phyloP scores from a whole-genome alignment of 306 rosid species.

The Carpinus viminea region DNA sequence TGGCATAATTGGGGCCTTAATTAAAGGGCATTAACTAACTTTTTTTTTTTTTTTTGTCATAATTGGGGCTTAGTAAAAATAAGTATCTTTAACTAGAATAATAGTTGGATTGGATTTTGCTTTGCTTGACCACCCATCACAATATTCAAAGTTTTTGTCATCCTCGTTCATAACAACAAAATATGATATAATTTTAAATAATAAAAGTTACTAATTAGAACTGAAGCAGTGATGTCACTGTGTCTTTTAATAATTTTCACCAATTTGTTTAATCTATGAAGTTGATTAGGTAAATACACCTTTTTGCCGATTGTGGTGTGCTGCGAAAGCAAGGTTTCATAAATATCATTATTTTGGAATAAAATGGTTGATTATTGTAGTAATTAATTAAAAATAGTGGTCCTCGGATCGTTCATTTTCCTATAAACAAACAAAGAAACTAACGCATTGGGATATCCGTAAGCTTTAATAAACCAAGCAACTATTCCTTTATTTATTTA shows the following conservation, averaged over 20 bases:
- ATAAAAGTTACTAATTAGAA: constrained; percentile 25
- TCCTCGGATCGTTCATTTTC: constrained; percentile 30
- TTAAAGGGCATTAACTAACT: too few species aligned
- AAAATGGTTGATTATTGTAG: not conserved
- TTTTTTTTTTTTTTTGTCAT: too few species aligned
- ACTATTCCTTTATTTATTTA: too few species aligned
- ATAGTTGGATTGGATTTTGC: not conserved
- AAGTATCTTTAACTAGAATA: too few species aligned
- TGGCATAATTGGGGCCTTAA: too few species aligned
- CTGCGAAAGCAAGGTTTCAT: constrained; percentile 19
- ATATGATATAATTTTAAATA: constrained; percentile 13
- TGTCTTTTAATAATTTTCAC: not conserved
- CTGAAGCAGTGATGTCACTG: constrained; percentile 27
- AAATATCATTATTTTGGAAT: not conserved
- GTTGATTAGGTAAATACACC: not conserved
- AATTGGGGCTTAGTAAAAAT: too few species aligned
- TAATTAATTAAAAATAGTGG: too few species aligned
- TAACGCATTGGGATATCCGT: constrained; percentile 5
- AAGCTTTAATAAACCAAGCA: not conserved
- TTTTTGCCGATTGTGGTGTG: constrained; percentile 10
- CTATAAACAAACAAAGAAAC: not conserved
- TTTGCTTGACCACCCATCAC: constrained; percentile 20
- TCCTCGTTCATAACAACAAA: constrained; percentile 26
- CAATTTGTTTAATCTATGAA: not conserved
- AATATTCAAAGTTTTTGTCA: not conserved